A percentile compares a stretch with the other conserved stretches of the same genome.
Conservation (phyloP, 75 land plant genomes). For the Azolla pinnata region DNA sequence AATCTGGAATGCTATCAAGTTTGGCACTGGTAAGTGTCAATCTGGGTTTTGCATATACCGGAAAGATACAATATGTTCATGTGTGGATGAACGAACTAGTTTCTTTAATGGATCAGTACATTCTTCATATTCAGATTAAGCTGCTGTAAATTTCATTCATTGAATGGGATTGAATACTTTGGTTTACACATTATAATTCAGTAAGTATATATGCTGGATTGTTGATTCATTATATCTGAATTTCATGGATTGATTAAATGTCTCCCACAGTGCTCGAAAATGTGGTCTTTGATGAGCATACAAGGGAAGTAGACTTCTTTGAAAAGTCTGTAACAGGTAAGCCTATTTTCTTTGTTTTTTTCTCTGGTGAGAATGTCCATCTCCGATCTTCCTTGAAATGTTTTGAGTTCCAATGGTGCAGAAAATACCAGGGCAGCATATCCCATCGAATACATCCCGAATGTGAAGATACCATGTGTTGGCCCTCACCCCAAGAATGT, state of each 20-base stretch:
- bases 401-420: no score
- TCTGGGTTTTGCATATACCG: not conserved
- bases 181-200: no score
- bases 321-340: constrained; percentile 40
- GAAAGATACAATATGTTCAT: not conserved
- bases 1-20: constrained; percentile 27
- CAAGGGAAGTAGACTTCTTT: constrained; percentile 34
- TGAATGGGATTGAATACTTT: no score
- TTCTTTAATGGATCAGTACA: no score
- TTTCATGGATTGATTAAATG: no score
- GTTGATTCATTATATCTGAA: no score
- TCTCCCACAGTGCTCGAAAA: constrained; percentile 41
- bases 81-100: no score
- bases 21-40: constrained; percentile 21
- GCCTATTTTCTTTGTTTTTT: no score
- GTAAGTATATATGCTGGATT: no score
- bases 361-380: not conserved
- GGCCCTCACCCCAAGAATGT: constrained; percentile 96
- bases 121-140: no score
- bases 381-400: no score
- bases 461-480: constrained; percentile 84
- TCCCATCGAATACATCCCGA: constrained; percentile 92
- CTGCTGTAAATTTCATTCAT: no score
- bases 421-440: constrained; percentile 95
- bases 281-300: constrained; percentile 42